Percentiles rank a stretch among this genome's conserved stretches.
phyloP scores from a whole-genome alignment of 345 rosid species.

The Gossypium thurberi region DNA sequence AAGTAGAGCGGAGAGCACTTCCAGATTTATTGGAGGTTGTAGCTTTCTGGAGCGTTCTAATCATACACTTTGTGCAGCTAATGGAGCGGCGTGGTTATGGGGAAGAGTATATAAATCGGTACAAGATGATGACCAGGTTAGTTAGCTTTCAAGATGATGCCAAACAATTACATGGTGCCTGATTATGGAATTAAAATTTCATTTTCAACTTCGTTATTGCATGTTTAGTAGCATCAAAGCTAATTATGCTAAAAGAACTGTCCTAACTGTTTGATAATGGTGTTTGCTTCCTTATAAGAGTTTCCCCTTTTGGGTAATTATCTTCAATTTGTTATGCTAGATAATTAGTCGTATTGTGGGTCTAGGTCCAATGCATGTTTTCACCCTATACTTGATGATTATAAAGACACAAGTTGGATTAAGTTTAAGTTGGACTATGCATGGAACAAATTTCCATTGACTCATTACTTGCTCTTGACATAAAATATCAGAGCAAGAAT shows the following conservation, averaged over 20 bases:
- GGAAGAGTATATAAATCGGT: conserved; percentile 75
- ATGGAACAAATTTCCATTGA: background rate
- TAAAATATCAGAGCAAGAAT: background rate
- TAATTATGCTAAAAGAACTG: background rate
- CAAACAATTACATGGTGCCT: background rate
- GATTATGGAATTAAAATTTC: background rate
- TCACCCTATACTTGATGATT: conserved; percentile 3
- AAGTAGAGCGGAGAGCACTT: background rate
- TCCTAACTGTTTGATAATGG: background rate
- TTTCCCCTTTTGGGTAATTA: background rate
- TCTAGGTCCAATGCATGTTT: background rate
- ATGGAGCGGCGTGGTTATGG: conserved; percentile 93
- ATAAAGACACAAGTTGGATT: background rate
- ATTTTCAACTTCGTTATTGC: background rate
- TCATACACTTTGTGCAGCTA: conserved; percentile 44
- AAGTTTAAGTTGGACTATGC: background rate
- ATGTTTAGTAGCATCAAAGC: background rate
- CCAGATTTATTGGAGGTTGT: background rate
- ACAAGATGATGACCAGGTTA: conserved; percentile 98
- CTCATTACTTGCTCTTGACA: background rate
- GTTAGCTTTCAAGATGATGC: background rate
- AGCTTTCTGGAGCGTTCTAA: conserved; percentile 1
- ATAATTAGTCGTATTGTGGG: background rate
- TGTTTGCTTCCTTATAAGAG: background rate
- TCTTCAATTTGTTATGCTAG: background rate